Conservation (phyloP, 768 basidiomycete species). For the Mycena haematopus region DNA sequence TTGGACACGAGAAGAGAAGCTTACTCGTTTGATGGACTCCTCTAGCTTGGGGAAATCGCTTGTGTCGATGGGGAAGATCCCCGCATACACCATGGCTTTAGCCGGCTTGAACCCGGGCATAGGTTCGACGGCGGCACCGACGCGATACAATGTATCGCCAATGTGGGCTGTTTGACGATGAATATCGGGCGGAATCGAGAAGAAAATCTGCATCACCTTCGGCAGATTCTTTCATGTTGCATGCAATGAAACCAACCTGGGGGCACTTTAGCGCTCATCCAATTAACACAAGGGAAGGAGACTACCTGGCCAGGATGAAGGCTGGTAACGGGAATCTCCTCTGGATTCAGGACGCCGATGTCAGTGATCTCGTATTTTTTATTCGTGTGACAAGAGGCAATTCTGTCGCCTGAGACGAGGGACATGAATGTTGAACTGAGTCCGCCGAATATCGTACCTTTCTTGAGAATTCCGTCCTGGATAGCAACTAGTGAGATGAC, state of each 20-base stretch:
- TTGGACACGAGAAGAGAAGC: conserved; percentile 32
- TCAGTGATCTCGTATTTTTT: conserved; percentile 30
- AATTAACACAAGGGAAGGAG: too few relatives aligned
- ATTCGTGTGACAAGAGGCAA: conserved; percentile 73
- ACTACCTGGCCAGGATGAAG: conserved; percentile 82
- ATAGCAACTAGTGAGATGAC: conserved; percentile 92
- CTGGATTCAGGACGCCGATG: conserved; percentile 29
- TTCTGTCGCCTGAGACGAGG: conserved; percentile 76
- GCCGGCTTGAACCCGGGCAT: conserved; percentile 91
- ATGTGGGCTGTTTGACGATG: conserved; percentile 69
- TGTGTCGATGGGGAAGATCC: conserved; percentile 91
- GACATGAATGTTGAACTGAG: neutral
- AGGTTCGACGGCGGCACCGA: conserved; percentile 76
- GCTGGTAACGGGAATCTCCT: conserved; percentile 61
- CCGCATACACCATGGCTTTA: conserved; percentile 97
- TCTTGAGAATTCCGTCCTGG: conserved; percentile 79
- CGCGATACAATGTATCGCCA: conserved; percentile 89
- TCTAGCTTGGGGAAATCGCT: conserved; percentile 93
- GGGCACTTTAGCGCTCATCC: too few relatives aligned
- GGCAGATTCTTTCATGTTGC: conserved; percentile 97
- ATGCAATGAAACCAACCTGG: conserved; percentile 88
- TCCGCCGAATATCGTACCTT: conserved; percentile 57
- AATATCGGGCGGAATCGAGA: neutral
- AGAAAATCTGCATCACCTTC: conserved; percentile 65
- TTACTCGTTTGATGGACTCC: conserved; percentile 90